Conservation (phyloP, 371 early-diverging fungal species). For the Chytridium lagenaria region DNA sequence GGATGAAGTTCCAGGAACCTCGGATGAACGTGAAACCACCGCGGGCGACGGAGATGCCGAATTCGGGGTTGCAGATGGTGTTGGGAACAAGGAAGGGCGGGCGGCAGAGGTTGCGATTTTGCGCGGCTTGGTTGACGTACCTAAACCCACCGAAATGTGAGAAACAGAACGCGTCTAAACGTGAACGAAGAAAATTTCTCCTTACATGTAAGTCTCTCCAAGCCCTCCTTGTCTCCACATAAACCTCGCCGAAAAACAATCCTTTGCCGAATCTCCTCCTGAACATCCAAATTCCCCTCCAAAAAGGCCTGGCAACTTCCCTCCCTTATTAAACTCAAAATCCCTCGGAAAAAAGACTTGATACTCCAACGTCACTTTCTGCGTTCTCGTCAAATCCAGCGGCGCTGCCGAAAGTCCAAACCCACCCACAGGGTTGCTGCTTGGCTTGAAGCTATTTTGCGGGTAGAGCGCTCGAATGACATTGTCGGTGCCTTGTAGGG, state of each 20-base stretch:
- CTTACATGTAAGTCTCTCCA: slow-evolving; percentile 26
- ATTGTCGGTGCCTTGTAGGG: not conserved
- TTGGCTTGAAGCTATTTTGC: slow-evolving; percentile 52
- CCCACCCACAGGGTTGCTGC: slow-evolving; percentile 52
- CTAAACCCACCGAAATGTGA: not conserved
- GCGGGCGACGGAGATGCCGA: slow-evolving; percentile 70
- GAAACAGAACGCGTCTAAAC: not conserved
- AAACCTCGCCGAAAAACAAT: slow-evolving; percentile 68
- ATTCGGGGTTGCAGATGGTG: slow-evolving; percentile 61
- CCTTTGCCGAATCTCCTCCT: slow-evolving; percentile 60
- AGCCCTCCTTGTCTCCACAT: slow-evolving; percentile 40
- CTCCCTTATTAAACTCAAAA: slow-evolving; percentile 65
- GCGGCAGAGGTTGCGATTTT: slow-evolving; percentile 54
- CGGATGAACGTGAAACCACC: slow-evolving; percentile 60
- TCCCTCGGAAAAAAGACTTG: slow-evolving; percentile 58
- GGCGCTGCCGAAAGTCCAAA: slow-evolving; percentile 59
- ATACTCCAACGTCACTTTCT: slow-evolving; percentile 52
- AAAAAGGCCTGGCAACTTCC: slow-evolving; percentile 63
- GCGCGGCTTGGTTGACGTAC: slow-evolving; percentile 59
- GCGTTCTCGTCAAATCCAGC: slow-evolving; percentile 41
- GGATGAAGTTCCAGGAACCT: slow-evolving; percentile 63
- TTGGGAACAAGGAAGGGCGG: slow-evolving; percentile 40
- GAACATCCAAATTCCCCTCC: slow-evolving; percentile 55
- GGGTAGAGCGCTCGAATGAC: slow-evolving; percentile 45
- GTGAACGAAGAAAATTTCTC: not conserved